A percentile compares a stretch with the other conserved stretches of the same genome.
phyloP scores from a whole-genome alignment of 352 stramenopile species.

The Phytopythium aichiense region DNA sequence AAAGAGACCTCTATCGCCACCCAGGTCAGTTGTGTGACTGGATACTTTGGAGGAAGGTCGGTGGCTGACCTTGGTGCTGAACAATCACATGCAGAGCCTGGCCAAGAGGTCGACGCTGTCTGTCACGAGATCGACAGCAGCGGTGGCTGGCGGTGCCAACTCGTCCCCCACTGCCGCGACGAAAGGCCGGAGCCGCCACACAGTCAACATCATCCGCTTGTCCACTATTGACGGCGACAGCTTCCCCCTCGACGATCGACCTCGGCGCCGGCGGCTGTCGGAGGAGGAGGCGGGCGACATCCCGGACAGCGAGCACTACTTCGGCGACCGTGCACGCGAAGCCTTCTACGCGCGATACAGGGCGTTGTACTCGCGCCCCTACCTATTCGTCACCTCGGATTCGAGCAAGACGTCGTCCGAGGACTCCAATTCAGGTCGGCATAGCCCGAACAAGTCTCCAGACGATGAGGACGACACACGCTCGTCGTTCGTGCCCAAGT shows the following conservation, averaged over 20 bases:
- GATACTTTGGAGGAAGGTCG: too few relatives aligned
- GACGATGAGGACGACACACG: not conserved
- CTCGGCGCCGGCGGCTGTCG: slow-evolving; percentile 16
- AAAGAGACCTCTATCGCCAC: too few relatives aligned
- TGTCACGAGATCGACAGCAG: not conserved
- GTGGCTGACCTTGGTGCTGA: not conserved
- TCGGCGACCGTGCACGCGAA: slow-evolving; percentile 46
- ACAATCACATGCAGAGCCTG: not conserved
- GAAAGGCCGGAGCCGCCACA: not conserved
- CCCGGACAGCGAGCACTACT: slow-evolving; percentile 51
- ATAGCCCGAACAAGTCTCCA: not conserved
- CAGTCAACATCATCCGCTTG: slow-evolving; percentile 1
- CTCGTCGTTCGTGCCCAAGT: slow-evolving; percentile 30
- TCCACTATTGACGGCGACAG: not conserved
- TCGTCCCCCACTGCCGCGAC: not conserved
- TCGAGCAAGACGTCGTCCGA: not conserved
- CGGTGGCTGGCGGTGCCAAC: not conserved
- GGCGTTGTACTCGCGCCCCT: slow-evolving; percentile 55
- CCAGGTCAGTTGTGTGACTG: too few relatives aligned
- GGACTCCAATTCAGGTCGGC: not conserved
- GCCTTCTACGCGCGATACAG: slow-evolving; percentile 65
- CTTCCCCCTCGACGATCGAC: not conserved
- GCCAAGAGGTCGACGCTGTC: not conserved
- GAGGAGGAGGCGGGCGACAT: slow-evolving; percentile 37
- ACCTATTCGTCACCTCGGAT: slow-evolving; percentile 46